Conservation (phyloP, 1,284 basidiomycete species). For the Paramarasmius palmivorus region DNA sequence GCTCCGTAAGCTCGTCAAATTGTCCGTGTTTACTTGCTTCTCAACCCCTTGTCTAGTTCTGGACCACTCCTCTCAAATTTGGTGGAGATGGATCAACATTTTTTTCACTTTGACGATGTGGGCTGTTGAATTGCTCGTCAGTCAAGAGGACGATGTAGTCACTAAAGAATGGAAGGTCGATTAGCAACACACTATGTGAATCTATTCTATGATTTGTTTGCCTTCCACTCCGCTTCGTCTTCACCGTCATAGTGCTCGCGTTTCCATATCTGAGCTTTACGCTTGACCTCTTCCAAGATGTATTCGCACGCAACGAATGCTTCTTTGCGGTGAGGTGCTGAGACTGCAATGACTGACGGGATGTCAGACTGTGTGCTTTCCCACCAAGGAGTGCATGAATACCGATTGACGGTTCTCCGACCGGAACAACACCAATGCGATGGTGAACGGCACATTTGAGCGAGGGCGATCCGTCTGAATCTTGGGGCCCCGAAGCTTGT, state of each 20-base stretch:
- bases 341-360: constrained; percentile 70
- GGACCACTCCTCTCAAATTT: constrained; percentile 83
- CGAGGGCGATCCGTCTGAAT: constrained; percentile 33
- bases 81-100: constrained; percentile 89
- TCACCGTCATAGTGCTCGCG: constrained; percentile 79
- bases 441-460: constrained; percentile 69
- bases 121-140: constrained; percentile 78
- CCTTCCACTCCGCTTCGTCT: constrained; percentile 73
- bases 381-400: background rate
- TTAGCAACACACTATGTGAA: constrained; percentile 30
- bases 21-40: background rate
- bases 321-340: constrained; percentile 83
- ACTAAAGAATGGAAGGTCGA: constrained; percentile 80
- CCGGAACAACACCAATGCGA: constrained; percentile 76
- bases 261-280: constrained; percentile 87
- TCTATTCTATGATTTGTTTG: constrained; percentile 40
- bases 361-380: too few species aligned
- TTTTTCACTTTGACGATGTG: constrained; percentile 81
- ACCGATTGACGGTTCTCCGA: constrained; percentile 78
- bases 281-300: constrained; percentile 83
- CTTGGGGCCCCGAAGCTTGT: constrained; percentile 30
- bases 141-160: constrained; percentile 71
- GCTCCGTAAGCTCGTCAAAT: constrained; percentile 51
- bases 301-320: constrained; percentile 80
- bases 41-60: constrained; percentile 55